phyloP scores from a whole-genome alignment of 2,329 filamentous ascomycete species.

The Fusarium continuum region DNA sequence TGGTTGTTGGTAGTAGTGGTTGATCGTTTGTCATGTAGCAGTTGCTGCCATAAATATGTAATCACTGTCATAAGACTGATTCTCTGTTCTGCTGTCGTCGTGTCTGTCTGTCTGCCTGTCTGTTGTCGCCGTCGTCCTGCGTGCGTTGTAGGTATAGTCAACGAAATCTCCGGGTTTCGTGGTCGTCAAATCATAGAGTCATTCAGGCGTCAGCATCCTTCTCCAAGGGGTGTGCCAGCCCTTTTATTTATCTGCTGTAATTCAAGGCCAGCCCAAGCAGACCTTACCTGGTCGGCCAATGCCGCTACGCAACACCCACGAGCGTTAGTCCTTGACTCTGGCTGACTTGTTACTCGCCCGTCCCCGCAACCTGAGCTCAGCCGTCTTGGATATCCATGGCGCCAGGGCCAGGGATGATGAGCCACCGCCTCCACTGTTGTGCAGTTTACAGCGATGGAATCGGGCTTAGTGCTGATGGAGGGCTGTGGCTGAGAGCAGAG shows the following conservation, averaged over 20 bases:
- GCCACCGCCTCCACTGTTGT: constrained; percentile 39
- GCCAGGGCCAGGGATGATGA: constrained; percentile 36
- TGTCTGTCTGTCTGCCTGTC: too few relatives aligned
- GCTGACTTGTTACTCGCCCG: constrained; percentile 9
- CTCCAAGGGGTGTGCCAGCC: constrained; percentile 20
- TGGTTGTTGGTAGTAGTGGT: constrained; percentile 2
- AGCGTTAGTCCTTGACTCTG: constrained; percentile 16
- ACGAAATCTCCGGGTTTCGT: constrained; percentile 21
- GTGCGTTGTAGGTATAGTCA: constrained; percentile 6
- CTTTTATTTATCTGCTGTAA: constrained; percentile 28
- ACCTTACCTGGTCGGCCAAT: constrained; percentile 2
- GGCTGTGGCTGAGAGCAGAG: constrained; percentile 41
- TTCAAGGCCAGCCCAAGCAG: too few relatives aligned
- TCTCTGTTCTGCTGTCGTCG: not conserved
- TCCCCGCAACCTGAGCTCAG: constrained; percentile 40
- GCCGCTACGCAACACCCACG: too few relatives aligned
- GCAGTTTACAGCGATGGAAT: constrained; percentile 35
- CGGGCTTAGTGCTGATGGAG: constrained; percentile 42
- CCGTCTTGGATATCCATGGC: constrained; percentile 37
- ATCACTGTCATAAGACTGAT: constrained; percentile 1
- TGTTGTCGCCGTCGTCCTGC: constrained; percentile 23
- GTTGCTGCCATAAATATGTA: too few relatives aligned
- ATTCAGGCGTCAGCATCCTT: constrained; percentile 2
- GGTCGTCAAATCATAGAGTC: constrained; percentile 1
- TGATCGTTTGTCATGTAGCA: constrained; percentile 22